Evolutionary conservation across 768 basidiomycete species (phyloP).

Genomic region (Tricholoma furcatifolium): DNA sequence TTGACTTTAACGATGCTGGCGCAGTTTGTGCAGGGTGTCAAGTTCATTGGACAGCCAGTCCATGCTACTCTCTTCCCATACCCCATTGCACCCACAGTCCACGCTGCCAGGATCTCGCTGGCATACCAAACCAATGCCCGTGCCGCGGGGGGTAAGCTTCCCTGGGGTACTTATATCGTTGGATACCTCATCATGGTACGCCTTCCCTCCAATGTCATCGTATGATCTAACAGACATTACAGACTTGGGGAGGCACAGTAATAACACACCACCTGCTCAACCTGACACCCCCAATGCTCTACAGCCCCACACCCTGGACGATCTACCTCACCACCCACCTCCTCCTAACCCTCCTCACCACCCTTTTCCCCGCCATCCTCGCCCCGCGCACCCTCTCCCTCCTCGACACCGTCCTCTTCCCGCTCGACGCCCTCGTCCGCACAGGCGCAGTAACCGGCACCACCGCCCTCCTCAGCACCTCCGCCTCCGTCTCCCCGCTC

Average conservation of each 20-base stretch:
- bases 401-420: conserved; percentile 46
- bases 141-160: conserved; percentile 23
- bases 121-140: conserved; percentile 40
- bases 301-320: conserved; percentile 42
- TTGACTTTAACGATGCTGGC: neutral
- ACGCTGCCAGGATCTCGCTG: conserved; percentile 44
- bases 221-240: neutral
- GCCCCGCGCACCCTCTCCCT: conserved; percentile 24
- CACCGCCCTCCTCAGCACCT: conserved; percentile 31
- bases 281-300: conserved; percentile 45
- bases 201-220: neutral
- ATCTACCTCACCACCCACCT: conserved; percentile 50
- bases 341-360: conserved; percentile 39
- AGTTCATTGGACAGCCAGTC: conserved; percentile 25
- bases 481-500: conserved; percentile 27
- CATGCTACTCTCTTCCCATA: conserved; percentile 41
- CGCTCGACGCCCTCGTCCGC: conserved; percentile 48
- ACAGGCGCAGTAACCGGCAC: conserved; percentile 37
- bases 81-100: conserved; percentile 37
- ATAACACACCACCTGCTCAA: conserved; percentile 41
- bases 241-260: conserved; percentile 51
- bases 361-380: conserved; percentile 28
- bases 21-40: conserved; percentile 7
- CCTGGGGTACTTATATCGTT: conserved; percentile 43
- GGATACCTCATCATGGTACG: conserved; percentile 49